Conservation (phyloP, 164 flowering plant genomes). For the Nymphaea colorata region DNA sequence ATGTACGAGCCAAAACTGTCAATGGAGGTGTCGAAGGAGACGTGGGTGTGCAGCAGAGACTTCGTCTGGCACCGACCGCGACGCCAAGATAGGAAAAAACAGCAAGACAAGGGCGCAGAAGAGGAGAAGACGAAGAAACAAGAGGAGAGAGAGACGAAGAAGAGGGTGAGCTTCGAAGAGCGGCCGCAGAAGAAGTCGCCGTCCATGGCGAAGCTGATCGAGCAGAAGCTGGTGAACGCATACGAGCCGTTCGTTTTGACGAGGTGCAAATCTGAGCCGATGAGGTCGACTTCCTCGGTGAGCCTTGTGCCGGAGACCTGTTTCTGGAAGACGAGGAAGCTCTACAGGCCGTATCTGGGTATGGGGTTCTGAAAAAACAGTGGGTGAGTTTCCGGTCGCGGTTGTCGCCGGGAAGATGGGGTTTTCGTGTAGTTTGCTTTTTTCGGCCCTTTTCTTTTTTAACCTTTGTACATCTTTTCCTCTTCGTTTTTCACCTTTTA, state of each 20-base stretch:
- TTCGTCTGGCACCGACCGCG: conserved; percentile 51
- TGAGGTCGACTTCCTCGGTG: conserved; percentile 38
- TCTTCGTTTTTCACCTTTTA: background rate
- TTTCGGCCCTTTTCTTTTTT: background rate
- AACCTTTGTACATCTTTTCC: background rate
- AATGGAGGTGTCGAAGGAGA: conserved; percentile 95
- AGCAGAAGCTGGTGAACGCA: conserved; percentile 51
- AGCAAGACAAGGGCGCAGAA: background rate
- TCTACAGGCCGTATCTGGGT: conserved; percentile 41
- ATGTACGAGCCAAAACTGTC: conserved; percentile 97
- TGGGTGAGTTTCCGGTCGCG: background rate
- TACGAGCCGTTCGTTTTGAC: conserved; percentile 79
- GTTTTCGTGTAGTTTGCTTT: background rate
- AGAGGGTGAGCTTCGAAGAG: conserved; percentile 19
- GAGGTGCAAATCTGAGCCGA: conserved; percentile 96
- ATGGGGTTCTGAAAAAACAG: conserved; percentile 14
- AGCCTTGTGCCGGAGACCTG: conserved; percentile 62
- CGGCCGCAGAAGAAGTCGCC: conserved; percentile 8
- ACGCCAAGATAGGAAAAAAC: background rate
- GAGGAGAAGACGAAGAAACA: conserved; percentile 5
- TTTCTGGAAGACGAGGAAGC: conserved; percentile 61
- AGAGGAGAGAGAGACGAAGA: conserved; percentile 12
- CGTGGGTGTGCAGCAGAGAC: conserved; percentile 89
- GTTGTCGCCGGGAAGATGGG: background rate
- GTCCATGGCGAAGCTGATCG: conserved; percentile 55